Evolutionary conservation across 148 eudicot species (phyloP), one percentile per base, ranked within the genome.

Genomic region (Linanthus parryae): DNA sequence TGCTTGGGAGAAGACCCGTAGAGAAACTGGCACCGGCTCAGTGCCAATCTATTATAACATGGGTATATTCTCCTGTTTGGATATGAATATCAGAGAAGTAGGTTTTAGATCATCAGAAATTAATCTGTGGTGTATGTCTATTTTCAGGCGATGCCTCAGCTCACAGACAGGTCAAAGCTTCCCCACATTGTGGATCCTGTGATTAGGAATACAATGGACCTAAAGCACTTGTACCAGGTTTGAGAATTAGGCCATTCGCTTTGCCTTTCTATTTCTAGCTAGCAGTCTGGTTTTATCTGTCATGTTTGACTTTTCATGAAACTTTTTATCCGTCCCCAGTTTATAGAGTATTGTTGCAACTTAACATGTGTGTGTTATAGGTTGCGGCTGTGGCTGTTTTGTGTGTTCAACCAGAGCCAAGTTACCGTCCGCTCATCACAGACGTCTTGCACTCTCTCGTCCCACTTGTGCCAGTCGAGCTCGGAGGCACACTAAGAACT

Each of bases 381-480:
- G 97, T 89, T 51, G 97, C 97, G 17, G 97, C 97, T 25, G 94
- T 89, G 20, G 88, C 97, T 7, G 85, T 89, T 31, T 66, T 89
- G 17, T 89, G 97, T 24, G 84, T 89, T 34, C 97, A 89, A 52
- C 84, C 94, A 33, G 97, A 89, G 64, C 94, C 97, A 16, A 82
- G 87, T 62, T 89, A 89, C 44, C 82, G 97, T 19, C 97, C 97
- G 2, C 67, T 89, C 70, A 89, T 89, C 40, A 77, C 79, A 2
- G 97, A 89, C 23, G 94, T 89, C 57, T 66, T 89, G 62, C 94
- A 84, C 70, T 89, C 97, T 14, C 74, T 89, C 20, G 61, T 77
- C 48, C 97, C 97, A 44, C 84, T 89, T 3, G 85, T 89, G 12
- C 97, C 97, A 2, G 70, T 71, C 1, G 76, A 89, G 61, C 87